Base-by-base conservation (phyloP, 129 eudicot species). In the Oenanthe sinensis region DNA sequence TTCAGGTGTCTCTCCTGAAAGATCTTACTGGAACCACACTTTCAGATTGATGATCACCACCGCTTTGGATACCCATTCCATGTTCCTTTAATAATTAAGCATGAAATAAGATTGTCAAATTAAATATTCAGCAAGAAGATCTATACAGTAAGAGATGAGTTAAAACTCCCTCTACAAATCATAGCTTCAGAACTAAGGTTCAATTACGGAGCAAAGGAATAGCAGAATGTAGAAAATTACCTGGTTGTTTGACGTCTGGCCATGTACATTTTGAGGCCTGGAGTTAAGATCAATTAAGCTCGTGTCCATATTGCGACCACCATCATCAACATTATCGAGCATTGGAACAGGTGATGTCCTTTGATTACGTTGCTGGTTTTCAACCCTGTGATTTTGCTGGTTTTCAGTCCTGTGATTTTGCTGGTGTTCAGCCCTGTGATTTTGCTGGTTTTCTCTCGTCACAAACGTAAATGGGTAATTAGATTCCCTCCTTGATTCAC, bases 261-360 rank as follows among this genome's bases (percentile, higher is more conserved):
- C 96, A 43, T 81, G 87, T 75, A 85, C 85, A 82, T 93, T 83
- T 63, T 85, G 98, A 79, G 98, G 98, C 78, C 87, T 87, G 40
- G 97, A 83, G 81, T 94, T 94, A 52, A 91, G 97, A 84, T 93
- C 98, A 80, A 93, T 88, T 81, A 91, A 52, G 54, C 83, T 89
- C 72, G 78, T 89, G 79, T 86, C 96, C 88, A 84, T 89, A 71
- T 86, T 82, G 26, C 81, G 88, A 81, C 68, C 87, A 77, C 82
- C 84, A 72, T 71, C 84, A 44, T 42, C 39, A 58, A 70, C 81
- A 42, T 85, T 83, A 73, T 80, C 85, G 54, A 81, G 24, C 81
- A 82, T 81, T 65, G 85, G 86, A 42, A 75, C 85, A 63, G 83
- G 62, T 76, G 89, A 83, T 36, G 82, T 80, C 58, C 85, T 46